Base-by-base conservation (phyloP, 176 grass and related monocot genomes). In the Calamus simplicifolius region DNA sequence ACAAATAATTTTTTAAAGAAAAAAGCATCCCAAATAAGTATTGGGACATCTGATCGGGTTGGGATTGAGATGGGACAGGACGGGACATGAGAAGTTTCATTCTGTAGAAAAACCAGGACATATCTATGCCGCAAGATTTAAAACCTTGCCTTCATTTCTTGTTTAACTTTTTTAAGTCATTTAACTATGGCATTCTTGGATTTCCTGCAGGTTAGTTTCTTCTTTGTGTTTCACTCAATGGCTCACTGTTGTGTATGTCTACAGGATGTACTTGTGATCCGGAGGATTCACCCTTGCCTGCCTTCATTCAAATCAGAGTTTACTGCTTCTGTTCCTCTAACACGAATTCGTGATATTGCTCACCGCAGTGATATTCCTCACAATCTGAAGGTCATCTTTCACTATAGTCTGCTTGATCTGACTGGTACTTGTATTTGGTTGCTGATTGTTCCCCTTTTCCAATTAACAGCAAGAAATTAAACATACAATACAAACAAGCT, bases 401-500 rank as follows among this genome's bases (percentile, higher is more conserved):
- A 59, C 55, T 6, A 67, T 14, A 59, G 3, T 58, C 19, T 73
- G 12, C 3, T 56, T 17, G 58, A 78, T 35, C 21, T 56, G 19
- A 51, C 14, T 28, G 43, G 29, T 53, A 13, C 59, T 61, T 73
- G 62, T 62, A 69, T 38, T 76, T 19, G 63, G 66, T 16, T 58
- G 65, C 31, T 78, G 12, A 66, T 72, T 23, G 21, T 23, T 17
- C 18, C 43, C 48, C 74, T 65, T 52, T 62, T 83, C 28, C 16
- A 75, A 62, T 78, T 51, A 72, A 79, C 77, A 96, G 86, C 86
- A 90, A 96, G 92, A 96, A 81, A 96, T 96, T 52, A 96, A 96
- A 62, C 92, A 96, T 80, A 90, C 92, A 43, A 90, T 96, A 74
- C 92, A 96, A 85, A 96, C 80, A 96, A 96, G 68, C 86, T 96